A percentile compares a stretch with the other conserved stretches of the same genome.
Conservation (phyloP, 345 rosid genomes). For the Clarkia xantiana region DNA sequence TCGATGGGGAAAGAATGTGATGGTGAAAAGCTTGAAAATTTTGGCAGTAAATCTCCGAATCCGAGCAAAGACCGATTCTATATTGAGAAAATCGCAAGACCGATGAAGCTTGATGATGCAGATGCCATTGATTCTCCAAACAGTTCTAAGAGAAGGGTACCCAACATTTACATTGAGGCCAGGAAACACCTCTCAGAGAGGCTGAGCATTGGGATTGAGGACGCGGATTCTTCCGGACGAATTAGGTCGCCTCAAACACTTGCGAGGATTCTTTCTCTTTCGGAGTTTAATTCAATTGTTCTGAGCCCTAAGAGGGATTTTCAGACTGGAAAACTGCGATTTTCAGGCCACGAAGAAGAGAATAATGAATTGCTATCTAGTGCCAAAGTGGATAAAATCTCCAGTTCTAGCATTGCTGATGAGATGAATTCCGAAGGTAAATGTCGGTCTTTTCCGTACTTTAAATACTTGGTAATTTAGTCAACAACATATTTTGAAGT, state of each 20-base stretch:
- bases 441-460: too few species aligned
- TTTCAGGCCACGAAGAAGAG: slow-evolving; percentile 21
- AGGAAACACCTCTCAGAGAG: slow-evolving; percentile 84
- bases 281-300: slow-evolving; percentile 58
- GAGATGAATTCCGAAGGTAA: too few species aligned
- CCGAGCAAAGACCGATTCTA: slow-evolving; percentile 84
- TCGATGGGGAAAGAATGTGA: slow-evolving; percentile 74
- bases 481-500: too few species aligned
- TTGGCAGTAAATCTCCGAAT: slow-evolving; percentile 36
- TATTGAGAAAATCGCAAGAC: slow-evolving; percentile 56
- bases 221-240: slow-evolving; percentile 25
- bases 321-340: slow-evolving; percentile 36
- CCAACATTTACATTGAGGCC: slow-evolving; percentile 78
- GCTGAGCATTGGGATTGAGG: slow-evolving; percentile 43
- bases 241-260: slow-evolving; percentile 38
- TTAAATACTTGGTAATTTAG: too few species aligned
- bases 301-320: slow-evolving; percentile 56
- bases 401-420: too few species aligned
- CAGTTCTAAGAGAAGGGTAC: slow-evolving; percentile 29
- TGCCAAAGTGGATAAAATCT: slow-evolving; percentile 9
- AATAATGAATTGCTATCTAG: slow-evolving; percentile 15
- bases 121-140: slow-evolving; percentile 17
- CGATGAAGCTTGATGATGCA: slow-evolving; percentile 21
- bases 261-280: slow-evolving; percentile 71
- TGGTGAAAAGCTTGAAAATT: slow-evolving; percentile 25